phyloP scores from a whole-genome alignment of 805 yeast genomes.

The Hyphopichia homilentoma region DNA sequence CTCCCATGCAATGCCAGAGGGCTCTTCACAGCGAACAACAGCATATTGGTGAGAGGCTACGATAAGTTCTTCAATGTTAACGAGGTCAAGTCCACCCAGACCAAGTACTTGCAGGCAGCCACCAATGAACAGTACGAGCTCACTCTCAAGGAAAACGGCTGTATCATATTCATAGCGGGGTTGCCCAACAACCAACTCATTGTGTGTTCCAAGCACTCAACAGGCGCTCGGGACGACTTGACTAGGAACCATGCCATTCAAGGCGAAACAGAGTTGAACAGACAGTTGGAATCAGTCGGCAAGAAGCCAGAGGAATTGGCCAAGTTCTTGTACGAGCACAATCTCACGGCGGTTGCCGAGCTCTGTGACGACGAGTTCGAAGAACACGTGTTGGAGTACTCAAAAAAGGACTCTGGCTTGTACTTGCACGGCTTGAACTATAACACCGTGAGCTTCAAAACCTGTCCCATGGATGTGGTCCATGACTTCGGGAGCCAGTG shows the following conservation, averaged over 20 bases:
- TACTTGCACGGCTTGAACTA: slow-evolving; percentile 86
- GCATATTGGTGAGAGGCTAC: slow-evolving; percentile 79
- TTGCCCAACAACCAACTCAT: slow-evolving; percentile 69
- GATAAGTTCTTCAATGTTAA: slow-evolving; percentile 87
- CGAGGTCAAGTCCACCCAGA: slow-evolving; percentile 56
- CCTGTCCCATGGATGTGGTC: slow-evolving; percentile 62
- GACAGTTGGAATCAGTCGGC: slow-evolving; percentile 45
- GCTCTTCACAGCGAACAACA: slow-evolving; percentile 46
- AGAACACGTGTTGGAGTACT: slow-evolving; percentile 84
- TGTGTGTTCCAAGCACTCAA: slow-evolving; percentile 89
- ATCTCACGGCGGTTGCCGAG: slow-evolving; percentile 87
- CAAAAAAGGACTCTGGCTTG: slow-evolving; percentile 65
- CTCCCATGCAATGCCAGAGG: slow-evolving; percentile 85
- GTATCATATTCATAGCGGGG: slow-evolving; percentile 82
- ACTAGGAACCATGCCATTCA: slow-evolving; percentile 68
- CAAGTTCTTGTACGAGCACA: slow-evolving; percentile 40
- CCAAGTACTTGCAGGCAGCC: slow-evolving; percentile 36
- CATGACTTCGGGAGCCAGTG: slow-evolving; percentile 54
- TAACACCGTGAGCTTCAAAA: slow-evolving; percentile 60
- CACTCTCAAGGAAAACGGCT: slow-evolving; percentile 89
- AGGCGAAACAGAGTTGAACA: slow-evolving; percentile 57
- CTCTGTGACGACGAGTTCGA: slow-evolving; percentile 90
- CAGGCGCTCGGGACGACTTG: slow-evolving; percentile 60
- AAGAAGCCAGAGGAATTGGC: slow-evolving; percentile 53
- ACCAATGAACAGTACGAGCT: slow-evolving; percentile 78